These are phyloP conservation scores for Solanum chiquidenum DNA, from an alignment of 257 asterid genomes.

Conservation along the genomic window DNA sequence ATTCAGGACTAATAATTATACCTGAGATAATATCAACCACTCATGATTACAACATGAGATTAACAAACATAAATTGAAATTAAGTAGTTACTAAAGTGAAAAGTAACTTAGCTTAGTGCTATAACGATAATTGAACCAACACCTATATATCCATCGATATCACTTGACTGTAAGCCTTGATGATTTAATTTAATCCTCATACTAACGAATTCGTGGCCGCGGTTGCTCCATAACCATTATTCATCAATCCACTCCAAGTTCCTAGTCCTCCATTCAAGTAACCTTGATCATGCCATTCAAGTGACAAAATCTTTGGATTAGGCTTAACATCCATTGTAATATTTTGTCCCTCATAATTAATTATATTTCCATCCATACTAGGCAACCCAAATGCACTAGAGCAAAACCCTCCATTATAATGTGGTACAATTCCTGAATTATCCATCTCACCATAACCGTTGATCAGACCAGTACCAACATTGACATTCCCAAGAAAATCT, in stretches of 20 bases:
- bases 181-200: background rate
- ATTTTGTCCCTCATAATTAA: background rate
- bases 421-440: background rate
- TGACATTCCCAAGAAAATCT: constrained; percentile 23
- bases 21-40: background rate
- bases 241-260: constrained; percentile 83
- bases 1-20: background rate
- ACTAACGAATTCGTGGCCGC: constrained; percentile 23
- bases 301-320: constrained; percentile 42
- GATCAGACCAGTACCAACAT: constrained; percentile 1
- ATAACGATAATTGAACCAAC: background rate
- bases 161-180: background rate
- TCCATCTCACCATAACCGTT: constrained; percentile 7
- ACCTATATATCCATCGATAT: background rate
- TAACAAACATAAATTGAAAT: background rate
- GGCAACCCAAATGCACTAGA: constrained; percentile 31
- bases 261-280: constrained; percentile 48
- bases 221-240: constrained; percentile 59
- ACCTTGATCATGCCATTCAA: constrained; percentile 73
- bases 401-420: constrained; percentile 15
- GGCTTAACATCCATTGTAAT: constrained; percentile 37
- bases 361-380: background rate
- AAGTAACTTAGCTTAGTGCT: background rate
- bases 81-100: background rate
- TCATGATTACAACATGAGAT: background rate